phyloP scores from a whole-genome alignment of 495 filamentous ascomycete genomes.

The Jackrogersella minutella region DNA sequence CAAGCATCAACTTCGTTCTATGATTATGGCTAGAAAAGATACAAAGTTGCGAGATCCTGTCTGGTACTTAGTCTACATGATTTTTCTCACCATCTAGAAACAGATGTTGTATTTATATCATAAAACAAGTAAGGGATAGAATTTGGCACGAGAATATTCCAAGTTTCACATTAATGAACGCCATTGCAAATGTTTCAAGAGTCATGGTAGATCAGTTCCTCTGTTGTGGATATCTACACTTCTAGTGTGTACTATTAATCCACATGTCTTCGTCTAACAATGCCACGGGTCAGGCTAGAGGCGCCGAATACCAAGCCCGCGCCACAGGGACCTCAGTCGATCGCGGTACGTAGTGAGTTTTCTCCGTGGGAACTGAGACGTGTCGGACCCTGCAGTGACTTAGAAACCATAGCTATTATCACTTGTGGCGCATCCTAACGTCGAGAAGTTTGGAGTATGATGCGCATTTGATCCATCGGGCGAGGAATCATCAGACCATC shows the following conservation, averaged over 20 bases:
- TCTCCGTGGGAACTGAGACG: background rate
- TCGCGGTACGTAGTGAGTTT: background rate
- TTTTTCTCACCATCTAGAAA: no score
- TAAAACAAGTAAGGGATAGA: constrained; percentile 4
- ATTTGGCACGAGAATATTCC: background rate
- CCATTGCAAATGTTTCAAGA: background rate
- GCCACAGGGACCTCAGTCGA: background rate
- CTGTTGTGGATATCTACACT: background rate
- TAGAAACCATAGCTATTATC: background rate
- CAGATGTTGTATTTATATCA: no score
- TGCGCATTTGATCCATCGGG: background rate
- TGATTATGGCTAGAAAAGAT: no score
- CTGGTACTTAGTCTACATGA: no score
- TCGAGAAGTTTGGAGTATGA: background rate
- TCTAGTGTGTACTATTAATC: constrained; percentile 8
- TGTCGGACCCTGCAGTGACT: background rate
- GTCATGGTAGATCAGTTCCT: background rate
- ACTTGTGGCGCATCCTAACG: background rate
- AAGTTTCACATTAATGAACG: background rate
- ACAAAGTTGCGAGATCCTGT: no score
- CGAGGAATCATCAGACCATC: background rate
- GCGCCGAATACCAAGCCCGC: background rate
- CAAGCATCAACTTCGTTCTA: no score
- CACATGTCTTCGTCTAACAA: background rate
- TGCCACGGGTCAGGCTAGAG: background rate